Evolutionary conservation across 176 grass and related monocot genomes (phyloP).

Genomic region (Raddia distichophylla): DNA sequence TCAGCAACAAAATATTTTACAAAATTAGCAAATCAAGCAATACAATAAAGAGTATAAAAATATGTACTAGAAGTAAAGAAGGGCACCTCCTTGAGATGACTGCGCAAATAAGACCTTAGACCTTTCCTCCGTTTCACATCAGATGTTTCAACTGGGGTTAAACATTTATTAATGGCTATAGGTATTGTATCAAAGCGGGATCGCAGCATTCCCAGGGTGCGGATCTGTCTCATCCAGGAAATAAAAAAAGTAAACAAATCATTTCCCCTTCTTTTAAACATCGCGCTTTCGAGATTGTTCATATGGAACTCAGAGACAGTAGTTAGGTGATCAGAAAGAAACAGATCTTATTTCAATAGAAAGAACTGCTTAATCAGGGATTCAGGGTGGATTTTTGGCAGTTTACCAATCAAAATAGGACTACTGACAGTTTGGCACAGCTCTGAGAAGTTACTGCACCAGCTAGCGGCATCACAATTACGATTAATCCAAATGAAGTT

Average conservation of each 20-base stretch:
- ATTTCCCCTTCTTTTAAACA: constrained; percentile 21
- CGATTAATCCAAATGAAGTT: not conserved
- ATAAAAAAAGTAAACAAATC: constrained; percentile 19
- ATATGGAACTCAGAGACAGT: constrained; percentile 30
- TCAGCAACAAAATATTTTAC: constrained; percentile 30
- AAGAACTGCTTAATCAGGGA: constrained; percentile 7
- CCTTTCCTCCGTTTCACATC: constrained; percentile 70
- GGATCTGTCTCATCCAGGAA: constrained; percentile 70
- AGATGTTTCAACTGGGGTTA: constrained; percentile 74
- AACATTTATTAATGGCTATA: constrained; percentile 63
- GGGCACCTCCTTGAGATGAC: constrained; percentile 64
- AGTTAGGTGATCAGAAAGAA: constrained; percentile 6
- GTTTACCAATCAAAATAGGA: too few relatives aligned
- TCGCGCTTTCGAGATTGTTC: constrained; percentile 20
- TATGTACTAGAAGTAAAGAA: constrained; percentile 31
- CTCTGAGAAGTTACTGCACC: not conserved
- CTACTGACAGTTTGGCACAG: not conserved
- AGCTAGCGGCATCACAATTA: not conserved
- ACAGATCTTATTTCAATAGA: constrained; percentile 10
- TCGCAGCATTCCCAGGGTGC: constrained; percentile 84
- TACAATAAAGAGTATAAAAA: constrained; percentile 28
- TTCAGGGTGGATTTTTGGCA: not conserved
- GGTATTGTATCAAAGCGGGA: constrained; percentile 91
- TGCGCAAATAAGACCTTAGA: constrained; percentile 74
- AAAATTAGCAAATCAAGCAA: constrained; percentile 36